Base-by-base conservation (phyloP, 768 basidiomycete genomes). In the Leccinum obscurum region DNA sequence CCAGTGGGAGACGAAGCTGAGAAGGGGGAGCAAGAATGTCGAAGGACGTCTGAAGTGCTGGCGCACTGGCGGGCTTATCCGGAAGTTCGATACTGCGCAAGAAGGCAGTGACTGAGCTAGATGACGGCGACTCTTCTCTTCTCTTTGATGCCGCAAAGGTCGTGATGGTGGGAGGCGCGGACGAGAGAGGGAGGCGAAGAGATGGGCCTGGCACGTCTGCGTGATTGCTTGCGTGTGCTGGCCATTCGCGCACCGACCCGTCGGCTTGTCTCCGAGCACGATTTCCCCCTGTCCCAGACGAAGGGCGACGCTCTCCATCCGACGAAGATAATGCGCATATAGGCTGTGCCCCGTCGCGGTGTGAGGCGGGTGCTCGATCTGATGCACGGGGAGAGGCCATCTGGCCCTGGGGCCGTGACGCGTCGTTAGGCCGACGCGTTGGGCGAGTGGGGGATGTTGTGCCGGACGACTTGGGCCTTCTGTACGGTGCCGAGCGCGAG, bases 41-140 rank as follows among this genome's bases (percentile, higher is more conserved):
- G 34, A 57, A 52, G 3, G 71, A 55, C 14, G 52, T 55, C 37
- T 61, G 71, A 51, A 41, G 55, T 24, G 63, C 52, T 8, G 62
- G 59, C 13, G 53, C 58, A 46, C 48, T 57, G 22, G 63, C 41
- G 14, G 55, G 62, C 17, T 64, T 64, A 56, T 65, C 62, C 37
- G 64, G 63, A 55, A 74, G 64, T 49, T 65, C 55, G 22, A 71
- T 69, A 24, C 54, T 71, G 46, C 67, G 64, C 26, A 73, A 60
- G 56, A 71, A 72, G 1, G 60, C 44, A 52, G 69, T 66, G n/a
- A 63, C 73, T 15, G 67, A 58, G 6, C 52, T 62, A 3, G 60
- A 62, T 2, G 55, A 57, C 3, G 67, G 67, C 11, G 64, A 58
- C 41, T 55, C 64, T 15, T 54, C 26, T 46, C 35, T 63, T 17